Conservation (phyloP, 768 basidiomycete species). For the Termitomyces sp. region DNA sequence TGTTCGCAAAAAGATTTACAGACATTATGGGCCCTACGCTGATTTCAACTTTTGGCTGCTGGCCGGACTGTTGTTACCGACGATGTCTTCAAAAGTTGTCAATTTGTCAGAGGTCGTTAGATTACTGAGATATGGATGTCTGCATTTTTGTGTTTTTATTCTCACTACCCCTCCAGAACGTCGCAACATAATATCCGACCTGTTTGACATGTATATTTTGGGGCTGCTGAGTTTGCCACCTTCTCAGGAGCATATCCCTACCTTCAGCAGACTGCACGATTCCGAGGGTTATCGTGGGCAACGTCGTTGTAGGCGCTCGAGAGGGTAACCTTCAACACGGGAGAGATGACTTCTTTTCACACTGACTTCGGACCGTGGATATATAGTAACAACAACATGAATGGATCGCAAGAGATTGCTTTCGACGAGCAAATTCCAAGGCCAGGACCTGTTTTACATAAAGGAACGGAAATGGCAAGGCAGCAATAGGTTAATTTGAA, state of each 20-base stretch:
- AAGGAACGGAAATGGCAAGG: not conserved
- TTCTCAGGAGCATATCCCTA: not conserved
- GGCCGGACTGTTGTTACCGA: not conserved
- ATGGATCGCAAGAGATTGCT: too few relatives aligned
- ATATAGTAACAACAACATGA: not conserved
- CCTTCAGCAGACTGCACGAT: not conserved
- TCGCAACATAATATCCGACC: not conserved
- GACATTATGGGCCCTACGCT: not conserved
- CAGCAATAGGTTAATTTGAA: not conserved
- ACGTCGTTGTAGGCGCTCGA: too few relatives aligned
- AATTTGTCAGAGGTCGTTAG: not conserved
- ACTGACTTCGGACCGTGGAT: too few relatives aligned
- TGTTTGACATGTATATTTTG: not conserved
- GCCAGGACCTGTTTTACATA: not conserved
- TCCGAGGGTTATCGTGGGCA: not conserved
- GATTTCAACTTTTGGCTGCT: not conserved
- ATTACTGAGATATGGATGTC: not conserved
- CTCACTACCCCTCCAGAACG: not conserved
- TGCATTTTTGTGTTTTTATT: not conserved
- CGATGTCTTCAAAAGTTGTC: not conserved
- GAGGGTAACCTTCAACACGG: too few relatives aligned
- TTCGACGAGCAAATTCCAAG: not conserved
- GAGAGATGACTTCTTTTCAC: not conserved
- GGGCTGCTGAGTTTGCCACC: not conserved
- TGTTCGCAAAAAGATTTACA: not conserved